Conservation (phyloP, 1,139 yeast species). For the Kurtzmaniella quercitrusa region DNA sequence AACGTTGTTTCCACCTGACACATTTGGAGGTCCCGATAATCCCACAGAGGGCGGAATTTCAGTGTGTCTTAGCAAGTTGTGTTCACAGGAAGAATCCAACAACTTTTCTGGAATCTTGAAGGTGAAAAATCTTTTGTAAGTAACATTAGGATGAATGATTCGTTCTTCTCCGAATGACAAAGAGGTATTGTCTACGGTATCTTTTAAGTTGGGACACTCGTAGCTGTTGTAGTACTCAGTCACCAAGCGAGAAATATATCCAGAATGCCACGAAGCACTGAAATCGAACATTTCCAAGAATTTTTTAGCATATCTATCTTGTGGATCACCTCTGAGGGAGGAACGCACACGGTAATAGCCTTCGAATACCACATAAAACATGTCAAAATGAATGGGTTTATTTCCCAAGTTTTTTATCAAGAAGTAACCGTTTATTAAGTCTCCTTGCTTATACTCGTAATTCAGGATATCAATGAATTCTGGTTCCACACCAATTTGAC, state of each 20-base stretch:
- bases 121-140: constrained; percentile 39
- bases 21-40: constrained; percentile 9
- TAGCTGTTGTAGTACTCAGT: constrained; percentile 19
- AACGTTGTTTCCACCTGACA: neutral
- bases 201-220: constrained; percentile 15
- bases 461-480: constrained; percentile 29
- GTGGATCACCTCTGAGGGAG: constrained; percentile 2
- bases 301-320: constrained; percentile 17
- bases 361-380: constrained; percentile 41
- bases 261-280: constrained; percentile 34
- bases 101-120: constrained; percentile 38
- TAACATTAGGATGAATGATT: constrained; percentile 22
- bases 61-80: constrained; percentile 30
- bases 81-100: constrained; percentile 36
- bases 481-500: constrained; percentile 24
- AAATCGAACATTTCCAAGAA: constrained; percentile 44
- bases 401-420: constrained; percentile 23
- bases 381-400: constrained; percentile 31
- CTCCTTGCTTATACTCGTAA: constrained; percentile 39
- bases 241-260: constrained; percentile 27
- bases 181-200: constrained; percentile 26
- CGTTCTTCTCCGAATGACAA: constrained; percentile 23
- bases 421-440: constrained; percentile 35
- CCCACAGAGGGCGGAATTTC: constrained; percentile 40
- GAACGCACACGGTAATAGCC: constrained; percentile 24